phyloP scores from a whole-genome alignment of 2,329 filamentous ascomycete genomes.

The Fusarium lateritium region DNA sequence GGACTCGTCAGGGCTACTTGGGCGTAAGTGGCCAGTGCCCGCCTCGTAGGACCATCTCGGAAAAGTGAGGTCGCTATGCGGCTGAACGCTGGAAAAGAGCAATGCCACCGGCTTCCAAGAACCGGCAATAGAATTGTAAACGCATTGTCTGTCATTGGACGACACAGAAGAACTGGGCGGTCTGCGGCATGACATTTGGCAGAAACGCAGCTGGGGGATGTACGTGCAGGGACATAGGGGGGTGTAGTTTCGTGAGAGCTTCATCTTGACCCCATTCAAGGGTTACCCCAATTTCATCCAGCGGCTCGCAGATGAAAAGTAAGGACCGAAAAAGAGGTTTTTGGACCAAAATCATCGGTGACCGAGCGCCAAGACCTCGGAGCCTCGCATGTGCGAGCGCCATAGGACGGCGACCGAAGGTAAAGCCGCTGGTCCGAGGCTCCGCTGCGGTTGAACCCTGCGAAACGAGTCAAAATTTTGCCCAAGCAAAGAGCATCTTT shows the following conservation, averaged over 20 bases:
- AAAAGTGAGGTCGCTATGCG: slow-evolving; percentile 20
- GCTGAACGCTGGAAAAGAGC: slow-evolving; percentile 27
- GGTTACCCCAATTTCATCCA: slow-evolving; percentile 40
- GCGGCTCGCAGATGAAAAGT: slow-evolving; percentile 25
- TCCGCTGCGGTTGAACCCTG: slow-evolving; percentile 20
- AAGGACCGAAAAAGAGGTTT: slow-evolving; percentile 18
- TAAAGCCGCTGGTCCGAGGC: slow-evolving; percentile 50
- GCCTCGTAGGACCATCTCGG: background rate
- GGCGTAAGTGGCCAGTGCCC: background rate
- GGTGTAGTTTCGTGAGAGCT: slow-evolving; percentile 38
- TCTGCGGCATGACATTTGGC: slow-evolving; percentile 42
- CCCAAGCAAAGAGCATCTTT: slow-evolving; percentile 39
- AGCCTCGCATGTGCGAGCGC: slow-evolving; percentile 45
- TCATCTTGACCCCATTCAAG: slow-evolving; percentile 35
- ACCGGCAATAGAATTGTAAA: slow-evolving; percentile 41
- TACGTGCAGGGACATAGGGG: slow-evolving; percentile 21
- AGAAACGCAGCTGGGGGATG: slow-evolving; percentile 39
- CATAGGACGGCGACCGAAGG: slow-evolving; percentile 47
- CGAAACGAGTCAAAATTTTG: slow-evolving; percentile 34
- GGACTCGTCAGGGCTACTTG: background rate
- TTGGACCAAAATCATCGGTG: slow-evolving; percentile 37
- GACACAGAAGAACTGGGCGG: slow-evolving; percentile 33
- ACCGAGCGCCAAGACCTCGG: slow-evolving; percentile 46
- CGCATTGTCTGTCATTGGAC: slow-evolving; percentile 37
- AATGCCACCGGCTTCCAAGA: slow-evolving; percentile 3